A percentile compares a stretch with the other conserved stretches of the same genome.
Evolutionary conservation across 768 basidiomycete genomes (phyloP).

Genomic region (Kondoa malvinella): DNA sequence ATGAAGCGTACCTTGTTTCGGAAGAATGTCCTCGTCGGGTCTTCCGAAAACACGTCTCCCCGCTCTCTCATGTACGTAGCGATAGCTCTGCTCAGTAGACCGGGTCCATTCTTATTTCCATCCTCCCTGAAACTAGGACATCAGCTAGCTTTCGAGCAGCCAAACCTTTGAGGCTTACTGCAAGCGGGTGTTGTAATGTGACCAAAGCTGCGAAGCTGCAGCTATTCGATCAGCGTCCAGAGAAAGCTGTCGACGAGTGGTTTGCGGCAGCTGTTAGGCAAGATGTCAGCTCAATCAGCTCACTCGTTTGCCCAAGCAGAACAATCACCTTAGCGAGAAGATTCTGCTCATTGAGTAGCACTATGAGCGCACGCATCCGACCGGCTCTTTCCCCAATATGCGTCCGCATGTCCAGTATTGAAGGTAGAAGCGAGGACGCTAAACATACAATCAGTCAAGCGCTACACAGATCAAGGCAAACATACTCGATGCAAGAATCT

Average conservation of each 20-base stretch:
- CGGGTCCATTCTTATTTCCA: constrained; percentile 23
- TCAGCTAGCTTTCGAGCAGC: neutral
- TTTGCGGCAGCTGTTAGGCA: constrained; percentile 53
- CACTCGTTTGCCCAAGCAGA: neutral
- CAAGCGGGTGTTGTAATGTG: constrained; percentile 30
- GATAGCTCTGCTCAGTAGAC: constrained; percentile 49
- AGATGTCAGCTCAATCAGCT: neutral
- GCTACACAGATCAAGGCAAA: neutral
- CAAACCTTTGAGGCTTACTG: constrained; percentile 23
- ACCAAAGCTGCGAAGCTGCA: constrained; percentile 65
- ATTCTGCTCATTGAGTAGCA: constrained; percentile 72
- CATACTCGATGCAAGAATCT: constrained; percentile 51
- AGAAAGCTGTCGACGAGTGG: constrained; percentile 54
- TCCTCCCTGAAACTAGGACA: neutral
- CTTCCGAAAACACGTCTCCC: constrained; percentile 47
- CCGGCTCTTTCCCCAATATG: constrained; percentile 61
- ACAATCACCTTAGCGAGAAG: constrained; percentile 51
- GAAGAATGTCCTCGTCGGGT: constrained; percentile 72
- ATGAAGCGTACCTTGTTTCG: constrained; percentile 37
- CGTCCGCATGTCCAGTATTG: constrained; percentile 60
- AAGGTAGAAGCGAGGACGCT: constrained; percentile 51
- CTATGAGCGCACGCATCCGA: constrained; percentile 65
- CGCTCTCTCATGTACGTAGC: constrained; percentile 48
- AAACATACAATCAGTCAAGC: neutral
- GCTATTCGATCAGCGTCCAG: constrained; percentile 74